Conservation (phyloP, 1,139 yeast species). For the Saccharomyces hybrid region DNA sequence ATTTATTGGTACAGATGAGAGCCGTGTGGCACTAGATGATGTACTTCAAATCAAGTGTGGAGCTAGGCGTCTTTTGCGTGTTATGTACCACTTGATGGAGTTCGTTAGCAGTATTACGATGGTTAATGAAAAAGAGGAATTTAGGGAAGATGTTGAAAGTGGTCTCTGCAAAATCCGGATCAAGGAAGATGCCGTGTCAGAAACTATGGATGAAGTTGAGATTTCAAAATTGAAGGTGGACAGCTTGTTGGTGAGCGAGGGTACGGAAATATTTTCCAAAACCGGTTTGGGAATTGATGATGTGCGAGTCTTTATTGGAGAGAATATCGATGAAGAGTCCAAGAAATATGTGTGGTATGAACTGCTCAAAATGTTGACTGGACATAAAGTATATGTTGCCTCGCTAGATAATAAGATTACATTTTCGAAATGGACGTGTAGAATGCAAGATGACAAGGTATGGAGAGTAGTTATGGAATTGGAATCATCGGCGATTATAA, state of each 20-base stretch:
- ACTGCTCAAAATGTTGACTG: conserved; percentile 16
- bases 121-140: background rate
- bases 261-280: conserved; percentile 14
- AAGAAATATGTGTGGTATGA: conserved; percentile 21
- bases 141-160: conserved; percentile 7
- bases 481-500: conserved; percentile 14
- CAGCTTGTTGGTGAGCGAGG: conserved; percentile 17
- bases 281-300: conserved; percentile 3
- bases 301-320: conserved; percentile 10
- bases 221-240: background rate
- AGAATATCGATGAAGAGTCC: background rate
- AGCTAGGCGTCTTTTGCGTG: background rate
- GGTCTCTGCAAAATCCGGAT: conserved; percentile 10
- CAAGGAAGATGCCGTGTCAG: background rate
- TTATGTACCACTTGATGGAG: conserved; percentile 5
- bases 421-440: conserved; percentile 14
- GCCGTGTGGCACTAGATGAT: background rate
- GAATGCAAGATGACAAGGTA: conserved; percentile 6
- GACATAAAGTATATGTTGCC: conserved; percentile 9
- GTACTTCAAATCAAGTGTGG: background rate
- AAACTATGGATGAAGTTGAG: conserved; percentile 4
- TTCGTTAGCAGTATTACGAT: conserved; percentile 14
- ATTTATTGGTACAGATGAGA: background rate
- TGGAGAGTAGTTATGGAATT: conserved; percentile 20
- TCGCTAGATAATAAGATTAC: conserved; percentile 6